Evolutionary conservation across 768 basidiomycete species (phyloP), one percentile per base, ranked within the genome.

Genomic region (Auricularia heimuer): DNA sequence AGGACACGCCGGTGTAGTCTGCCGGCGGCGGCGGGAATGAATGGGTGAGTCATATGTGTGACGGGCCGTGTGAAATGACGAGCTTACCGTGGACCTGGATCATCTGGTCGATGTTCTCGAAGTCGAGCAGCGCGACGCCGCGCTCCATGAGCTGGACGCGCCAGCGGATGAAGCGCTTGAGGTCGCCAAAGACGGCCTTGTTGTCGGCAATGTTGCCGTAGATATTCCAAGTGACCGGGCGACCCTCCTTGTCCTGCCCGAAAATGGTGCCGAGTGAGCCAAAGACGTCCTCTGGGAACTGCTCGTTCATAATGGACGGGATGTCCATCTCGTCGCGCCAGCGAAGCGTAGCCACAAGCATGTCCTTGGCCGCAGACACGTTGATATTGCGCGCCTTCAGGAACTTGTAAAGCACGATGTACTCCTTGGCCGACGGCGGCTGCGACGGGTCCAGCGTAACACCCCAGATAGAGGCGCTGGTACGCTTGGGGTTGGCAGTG

Each of bases 331-430:
- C 80, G 29, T 83, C 79, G 39, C 90, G 78, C 90, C 90, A 91
- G 54, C 84, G 78, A 35, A 92, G 77, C 8, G 89, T 89, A 10
- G 80, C 79, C 65, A 87, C 75, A 65, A 91, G 72, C 86, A 88
- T 89, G n/a, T 81, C 78, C 62, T 79, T 76, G 29, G 88, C 88
- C 51, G 83, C 83, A 3, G 68, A 62, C 29, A 81, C 71, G 68
- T 79, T 81, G 68, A 88, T 75, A 63, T 85, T 79, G 69, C 87
- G 86, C 51, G 14, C 34, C n/a, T 39, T 44, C 36, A 91, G 76
- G 77, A 92, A 93, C 71, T 92, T 92, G 82, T 92, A 84, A 44
- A 93, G 78, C 8, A 92, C 70, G 37, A 92, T 89, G 70, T 88
- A 90, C 65, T 84, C 83, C 7, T 83, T 81, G 0, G 89, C 85